Base-by-base conservation (phyloP, 345 rosid species). In the Hibiscus syriacus region DNA sequence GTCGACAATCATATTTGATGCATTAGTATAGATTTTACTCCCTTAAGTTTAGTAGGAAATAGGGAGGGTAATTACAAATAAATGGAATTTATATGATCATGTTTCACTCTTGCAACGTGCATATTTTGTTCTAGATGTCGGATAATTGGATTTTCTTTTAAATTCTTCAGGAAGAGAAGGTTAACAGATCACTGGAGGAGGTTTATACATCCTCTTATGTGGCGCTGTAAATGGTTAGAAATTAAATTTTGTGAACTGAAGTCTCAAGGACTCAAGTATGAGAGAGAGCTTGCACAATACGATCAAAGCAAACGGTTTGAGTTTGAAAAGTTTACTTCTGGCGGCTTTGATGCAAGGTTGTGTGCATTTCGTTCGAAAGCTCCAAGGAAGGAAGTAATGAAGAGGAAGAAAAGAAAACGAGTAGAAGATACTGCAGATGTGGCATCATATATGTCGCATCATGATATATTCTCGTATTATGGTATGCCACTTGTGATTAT, bases 171-270 rank as follows among this genome's bases (percentile, higher is more conserved):
- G 71, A 93, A 87, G 84, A 88, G 73, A 77, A 89, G 77, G 84
- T 55, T 86, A 82, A 82, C 90, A 2, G 88, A 88, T 80, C 97
- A 86, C 14, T 92, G 97, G 95, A 81, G 74, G 76, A 85, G 68
- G 74, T 88, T 80, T 70, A 76, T 88, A 76, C 86, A 70, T 64
- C 96, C 98, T 72, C 70, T 90, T 32, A 71, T 29, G 81, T 92
- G 97, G 98, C 82, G 90, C 3, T 90, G 92, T 72, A 86, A 88
- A 83, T 90, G 95, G 97, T 60, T 82, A 36, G 97, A 92, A 74
- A 76, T 90, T 66, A 87, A 77, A 72, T 72, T 85, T 43, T 81
- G 61, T 75, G 82, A 87, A 48, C 8, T 86, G 30, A 75, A 86
- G 73, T 76, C 79, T 23, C 91, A 72, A 73, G 84, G 82, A 50